Evolutionary conservation across 257 asterid species (phyloP), one percentile per base, ranked within the genome.

Genomic region (Cordia subcordata): DNA sequence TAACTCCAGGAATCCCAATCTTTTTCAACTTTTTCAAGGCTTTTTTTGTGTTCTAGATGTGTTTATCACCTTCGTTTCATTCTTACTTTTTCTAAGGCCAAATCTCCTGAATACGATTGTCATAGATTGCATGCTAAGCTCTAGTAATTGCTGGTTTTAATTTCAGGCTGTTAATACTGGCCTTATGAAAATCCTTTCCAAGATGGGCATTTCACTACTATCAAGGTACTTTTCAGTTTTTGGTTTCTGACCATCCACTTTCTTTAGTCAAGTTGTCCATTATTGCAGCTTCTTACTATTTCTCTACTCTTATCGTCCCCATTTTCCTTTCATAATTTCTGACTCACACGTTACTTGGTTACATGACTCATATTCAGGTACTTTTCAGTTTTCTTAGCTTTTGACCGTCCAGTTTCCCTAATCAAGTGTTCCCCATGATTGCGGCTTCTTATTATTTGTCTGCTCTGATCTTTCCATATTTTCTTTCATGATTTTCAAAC

Each of bases 131-230:
- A 52, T 68, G 71, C 66, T 52, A 21, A 65, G 5, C 14, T 15
- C 22, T 52, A 67, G 57, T 20, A 42, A 23, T 58, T 60, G 47
- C n/a, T 63, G 15, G 58, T 58, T 68, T 56, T 51, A 58, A 39
- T 70, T 78, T 61, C 89, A 93, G 99, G 96, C 99, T 10, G 81
- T 92, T 58, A 80, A 60, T 72, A 75, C 96, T 51, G 99, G 99
- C 23, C 95, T 92, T 65, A 65, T 86, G 68, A 92, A 92, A 71
- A 88, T 92, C 72, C 99, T 92, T 51, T 92, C 99, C 54, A 92
- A 92, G 78, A 92, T 92, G 99, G 99, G 99, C 49, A 92, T 92
- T 83, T 92, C 96, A 58, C 74, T 92, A 85, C 99, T 92, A 67
- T 84, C 99, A 57, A 92, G 99, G 99, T 88, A 75, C 49, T 60